phyloP scores from a whole-genome alignment of 2,329 filamentous ascomycete genomes.

The Chaetomium sp. region DNA sequence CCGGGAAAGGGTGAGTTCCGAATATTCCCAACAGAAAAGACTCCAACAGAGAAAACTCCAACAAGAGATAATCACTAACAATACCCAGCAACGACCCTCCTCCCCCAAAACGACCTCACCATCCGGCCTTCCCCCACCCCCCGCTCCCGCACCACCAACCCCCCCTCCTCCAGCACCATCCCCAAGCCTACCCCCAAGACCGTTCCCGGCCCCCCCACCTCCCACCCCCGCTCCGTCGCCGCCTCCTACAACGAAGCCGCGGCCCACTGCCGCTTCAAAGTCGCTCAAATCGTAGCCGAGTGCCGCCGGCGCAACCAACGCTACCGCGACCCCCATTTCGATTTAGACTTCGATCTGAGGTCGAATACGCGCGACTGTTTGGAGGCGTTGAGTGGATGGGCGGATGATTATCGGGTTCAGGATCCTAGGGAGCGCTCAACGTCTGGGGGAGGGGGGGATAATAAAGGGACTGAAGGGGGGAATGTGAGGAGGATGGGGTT shows the following conservation, averaged over 20 bases:
- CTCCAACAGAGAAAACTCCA: too few relatives aligned
- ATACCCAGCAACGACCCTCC: conserved; percentile 53
- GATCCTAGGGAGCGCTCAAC: too few relatives aligned
- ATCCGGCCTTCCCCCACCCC: conserved; percentile 47
- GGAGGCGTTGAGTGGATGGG: conserved; percentile 35
- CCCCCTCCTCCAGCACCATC: neutral
- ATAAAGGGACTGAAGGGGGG: neutral
- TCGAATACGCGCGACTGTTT: conserved; percentile 45
- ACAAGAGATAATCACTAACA: too few relatives aligned
- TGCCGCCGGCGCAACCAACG: conserved; percentile 76
- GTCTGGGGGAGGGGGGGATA: neutral
- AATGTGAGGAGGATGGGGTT: too few relatives aligned
- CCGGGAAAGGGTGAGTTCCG: conserved; percentile 63
- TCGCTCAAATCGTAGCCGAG: conserved; percentile 53
- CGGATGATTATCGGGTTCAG: neutral
- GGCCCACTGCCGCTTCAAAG: conserved; percentile 60
- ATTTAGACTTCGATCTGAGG: conserved; percentile 73
- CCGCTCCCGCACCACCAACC: neutral
- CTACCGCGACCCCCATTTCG: conserved; percentile 81
- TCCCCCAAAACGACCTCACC: conserved; percentile 62
- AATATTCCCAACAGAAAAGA: too few relatives aligned
- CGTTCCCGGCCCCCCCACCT: neutral
- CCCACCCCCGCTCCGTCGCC: conserved; percentile 34
- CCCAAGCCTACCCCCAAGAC: too few relatives aligned
- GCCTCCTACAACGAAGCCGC: conserved; percentile 66